Base-by-base conservation (phyloP, 1,139 yeast genomes). In the Debaryomycetaceae sp. region DNA sequence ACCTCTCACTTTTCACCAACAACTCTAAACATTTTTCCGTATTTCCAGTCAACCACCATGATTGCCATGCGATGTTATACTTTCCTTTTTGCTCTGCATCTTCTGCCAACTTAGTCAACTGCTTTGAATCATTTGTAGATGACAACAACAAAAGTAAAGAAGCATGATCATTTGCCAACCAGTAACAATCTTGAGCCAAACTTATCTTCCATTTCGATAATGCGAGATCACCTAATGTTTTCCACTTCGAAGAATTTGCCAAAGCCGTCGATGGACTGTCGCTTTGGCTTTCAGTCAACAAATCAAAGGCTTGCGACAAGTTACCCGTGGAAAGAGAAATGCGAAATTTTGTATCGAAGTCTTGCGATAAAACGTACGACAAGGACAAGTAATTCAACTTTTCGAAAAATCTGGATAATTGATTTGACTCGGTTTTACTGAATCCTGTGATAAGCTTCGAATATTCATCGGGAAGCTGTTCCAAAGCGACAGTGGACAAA, bases 341-440 rank as follows among this genome's bases (percentile, higher is more conserved):
- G 57, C 87, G 96, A 62, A 90, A 90, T 62, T 81, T 84, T 58
- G 93, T 95, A 59, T 90, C 97, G 43, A 78, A 69, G 63, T 90
- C 97, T 54, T 85, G 87, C 6, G 97, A 83, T 48, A 91, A 78
- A 43, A 85, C 76, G 49, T 84, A 76, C 3, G 99, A 96, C 58
- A 90, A 85, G 48, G 90, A 84, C 53, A 81, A 76, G 61, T 81
- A 84, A 17, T 95, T 97, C 66, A 91, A 96, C 52, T 93, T 88
- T 69, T 95, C 98, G 58, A 93, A 79, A 69, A 93, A 95, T 63
- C 97, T 81, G 6, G 98, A 85, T 57, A 93, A 82, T 64, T 89
- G 90, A 54, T 83, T 76, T 56, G 81, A 74, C 60, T 95, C 97
- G 31, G 75, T 76, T 60, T 72, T 83, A 53, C 79, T 84, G 62